Evolutionary conservation across 768 basidiomycete genomes (phyloP).

Genomic region (Megacollybia marginata): DNA sequence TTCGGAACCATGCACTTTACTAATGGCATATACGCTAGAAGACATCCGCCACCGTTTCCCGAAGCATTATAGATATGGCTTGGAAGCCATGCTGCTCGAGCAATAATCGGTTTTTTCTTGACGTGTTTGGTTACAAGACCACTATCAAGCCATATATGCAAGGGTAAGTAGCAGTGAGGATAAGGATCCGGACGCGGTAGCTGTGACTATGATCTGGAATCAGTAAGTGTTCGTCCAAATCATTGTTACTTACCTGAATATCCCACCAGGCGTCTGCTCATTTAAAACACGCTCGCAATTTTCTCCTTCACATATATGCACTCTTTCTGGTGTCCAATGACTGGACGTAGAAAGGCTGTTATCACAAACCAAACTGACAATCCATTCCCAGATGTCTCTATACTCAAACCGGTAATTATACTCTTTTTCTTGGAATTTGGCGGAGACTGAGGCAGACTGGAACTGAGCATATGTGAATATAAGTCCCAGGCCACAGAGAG

Average conservation of each 20-base stretch:
- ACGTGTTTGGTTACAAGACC: conserved; percentile 18
- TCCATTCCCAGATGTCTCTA: conserved; percentile 22
- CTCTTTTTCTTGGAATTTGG: conserved; percentile 8
- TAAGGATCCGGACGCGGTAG: conserved; percentile 12
- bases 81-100: conserved; percentile 19
- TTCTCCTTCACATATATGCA: conserved; percentile 13
- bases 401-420: conserved; percentile 17
- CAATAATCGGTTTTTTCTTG: conserved; percentile 20
- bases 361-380: conserved; percentile 13
- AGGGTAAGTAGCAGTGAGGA: conserved; percentile 18
- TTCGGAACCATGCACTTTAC: too few relatives aligned
- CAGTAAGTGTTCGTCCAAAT: background rate
- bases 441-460: conserved; percentile 6
- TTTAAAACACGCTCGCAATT: conserved; percentile 14
- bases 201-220: conserved; percentile 9
- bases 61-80: conserved; percentile 20
- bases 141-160: conserved; percentile 24
- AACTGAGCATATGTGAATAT: conserved; percentile 10
- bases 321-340: conserved; percentile 16
- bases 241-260: conserved; percentile 12
- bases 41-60: conserved; percentile 24
- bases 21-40: conserved; percentile 20
- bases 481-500: background rate
- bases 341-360: conserved; percentile 7
- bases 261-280: conserved; percentile 23